phyloP scores from a whole-genome alignment of 2,329 filamentous ascomycete species.

The Pseudofabraea citricarpa region DNA sequence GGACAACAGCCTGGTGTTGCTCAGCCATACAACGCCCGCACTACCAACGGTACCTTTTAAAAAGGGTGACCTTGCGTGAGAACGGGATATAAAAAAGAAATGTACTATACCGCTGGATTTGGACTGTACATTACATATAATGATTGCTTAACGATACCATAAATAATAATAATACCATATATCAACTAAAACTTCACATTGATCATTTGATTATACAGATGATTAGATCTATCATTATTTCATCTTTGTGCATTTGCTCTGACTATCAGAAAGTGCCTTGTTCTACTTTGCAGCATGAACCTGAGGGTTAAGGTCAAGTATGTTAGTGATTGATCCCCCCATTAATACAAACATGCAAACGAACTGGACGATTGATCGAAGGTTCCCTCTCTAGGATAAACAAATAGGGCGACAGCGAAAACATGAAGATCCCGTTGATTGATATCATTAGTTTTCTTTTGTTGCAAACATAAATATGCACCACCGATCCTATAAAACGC shows the following conservation, averaged over 20 bases:
- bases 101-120: neutral
- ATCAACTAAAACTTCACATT: neutral
- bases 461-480: neutral
- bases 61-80: neutral
- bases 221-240: neutral
- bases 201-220: neutral
- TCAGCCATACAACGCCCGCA: conserved; percentile 5
- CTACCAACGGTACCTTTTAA: neutral
- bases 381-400: too few relatives aligned
- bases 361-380: too few relatives aligned
- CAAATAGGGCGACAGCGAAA: neutral
- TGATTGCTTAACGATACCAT: neutral
- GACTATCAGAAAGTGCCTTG: too few relatives aligned
- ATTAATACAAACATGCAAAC: too few relatives aligned
- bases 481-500: neutral
- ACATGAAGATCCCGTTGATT: neutral
- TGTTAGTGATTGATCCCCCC: too few relatives aligned
- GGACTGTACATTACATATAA: neutral
- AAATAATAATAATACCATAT: neutral
- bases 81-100: neutral
- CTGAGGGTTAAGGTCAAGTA: too few relatives aligned
- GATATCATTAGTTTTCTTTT: neutral
- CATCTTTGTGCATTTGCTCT: too few relatives aligned
- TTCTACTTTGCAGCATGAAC: too few relatives aligned
- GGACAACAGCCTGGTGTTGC: neutral